These are phyloP conservation scores for Wickerhamiella qilinensis DNA, from an alignment of 805 yeast genomes.

Conservation along the genomic window DNA sequence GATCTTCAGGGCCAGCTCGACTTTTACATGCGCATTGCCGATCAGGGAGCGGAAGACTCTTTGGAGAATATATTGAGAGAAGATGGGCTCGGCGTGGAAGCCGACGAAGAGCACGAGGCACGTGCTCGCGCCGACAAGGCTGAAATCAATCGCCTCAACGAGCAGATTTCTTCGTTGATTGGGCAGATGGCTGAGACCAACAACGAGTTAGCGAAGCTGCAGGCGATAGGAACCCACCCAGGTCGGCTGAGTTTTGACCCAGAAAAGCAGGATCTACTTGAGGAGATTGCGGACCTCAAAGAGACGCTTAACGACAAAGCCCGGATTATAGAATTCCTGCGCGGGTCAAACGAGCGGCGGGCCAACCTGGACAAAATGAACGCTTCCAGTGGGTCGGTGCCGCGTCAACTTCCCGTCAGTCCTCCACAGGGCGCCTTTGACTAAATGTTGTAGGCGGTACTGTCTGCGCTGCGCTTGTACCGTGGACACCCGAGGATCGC, in stretches of 20 bases:
- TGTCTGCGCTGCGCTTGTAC: too few species aligned
- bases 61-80: slow-evolving; percentile 11
- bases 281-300: slow-evolving; percentile 49
- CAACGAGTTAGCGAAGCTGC: slow-evolving; percentile 6
- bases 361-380: slow-evolving; percentile 17
- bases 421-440: neutral
- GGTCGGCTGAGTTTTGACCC: neutral
- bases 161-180: slow-evolving; percentile 9
- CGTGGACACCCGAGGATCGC: too few species aligned
- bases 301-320: slow-evolving; percentile 57
- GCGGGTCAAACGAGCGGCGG: slow-evolving; percentile 47
- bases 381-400: too few species aligned
- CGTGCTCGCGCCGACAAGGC: neutral
- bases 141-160: slow-evolving; percentile 11
- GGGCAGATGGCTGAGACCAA: slow-evolving; percentile 10
- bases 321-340: slow-evolving; percentile 57
- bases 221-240: neutral
- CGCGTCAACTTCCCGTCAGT: neutral
- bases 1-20: slow-evolving; percentile 15
- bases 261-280: slow-evolving; percentile 39
- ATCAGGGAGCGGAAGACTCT: slow-evolving; percentile 11
- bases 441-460: too few species aligned
- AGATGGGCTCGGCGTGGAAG: neutral
- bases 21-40: slow-evolving; percentile 6
- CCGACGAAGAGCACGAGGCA: neutral